Percentiles rank a stretch among this genome's conserved stretches.
phyloP scores from a whole-genome alignment of 2,329 filamentous ascomycete genomes.

The Pyrenophora graminea region DNA sequence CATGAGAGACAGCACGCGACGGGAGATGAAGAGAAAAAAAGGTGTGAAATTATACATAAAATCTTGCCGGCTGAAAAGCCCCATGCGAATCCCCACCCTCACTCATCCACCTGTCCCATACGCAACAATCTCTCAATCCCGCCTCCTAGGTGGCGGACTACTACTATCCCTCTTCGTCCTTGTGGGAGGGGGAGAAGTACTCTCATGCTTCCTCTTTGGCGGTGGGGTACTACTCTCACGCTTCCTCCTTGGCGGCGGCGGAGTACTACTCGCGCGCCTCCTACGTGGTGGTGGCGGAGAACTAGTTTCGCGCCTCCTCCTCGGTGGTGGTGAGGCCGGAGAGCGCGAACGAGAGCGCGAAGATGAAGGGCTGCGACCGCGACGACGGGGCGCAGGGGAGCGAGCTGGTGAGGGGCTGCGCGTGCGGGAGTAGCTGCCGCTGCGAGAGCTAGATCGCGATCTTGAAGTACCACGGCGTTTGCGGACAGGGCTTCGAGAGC shows the following conservation, averaged over 20 bases:
- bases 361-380: slow-evolving; percentile 27
- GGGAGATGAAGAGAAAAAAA: too few relatives aligned
- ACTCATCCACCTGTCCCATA: too few relatives aligned
- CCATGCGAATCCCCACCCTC: too few relatives aligned
- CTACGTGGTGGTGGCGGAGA: not conserved
- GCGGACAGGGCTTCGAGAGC: slow-evolving; percentile 34
- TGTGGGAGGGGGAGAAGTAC: slow-evolving; percentile 1
- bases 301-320: not conserved
- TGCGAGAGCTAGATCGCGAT: slow-evolving; percentile 24
- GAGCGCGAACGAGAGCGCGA: slow-evolving; percentile 24
- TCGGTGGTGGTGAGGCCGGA: not conserved
- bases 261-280: not conserved
- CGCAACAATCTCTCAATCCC: not conserved
- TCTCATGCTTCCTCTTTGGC: not conserved
- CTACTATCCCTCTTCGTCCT: slow-evolving; percentile 7
- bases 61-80: too few relatives aligned
- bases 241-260: not conserved
- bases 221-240: not conserved
- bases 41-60: too few relatives aligned
- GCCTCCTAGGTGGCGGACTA: slow-evolving; percentile 6
- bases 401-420: slow-evolving; percentile 1
- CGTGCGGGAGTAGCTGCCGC: too few relatives aligned
- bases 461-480: slow-evolving; percentile 24
- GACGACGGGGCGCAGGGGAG: slow-evolving; percentile 30
- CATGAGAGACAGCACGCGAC: too few relatives aligned